These are phyloP conservation scores for Diddensiella transvaalensis DNA, from an alignment of 805 yeast genomes.

Conservation along the genomic window DNA sequence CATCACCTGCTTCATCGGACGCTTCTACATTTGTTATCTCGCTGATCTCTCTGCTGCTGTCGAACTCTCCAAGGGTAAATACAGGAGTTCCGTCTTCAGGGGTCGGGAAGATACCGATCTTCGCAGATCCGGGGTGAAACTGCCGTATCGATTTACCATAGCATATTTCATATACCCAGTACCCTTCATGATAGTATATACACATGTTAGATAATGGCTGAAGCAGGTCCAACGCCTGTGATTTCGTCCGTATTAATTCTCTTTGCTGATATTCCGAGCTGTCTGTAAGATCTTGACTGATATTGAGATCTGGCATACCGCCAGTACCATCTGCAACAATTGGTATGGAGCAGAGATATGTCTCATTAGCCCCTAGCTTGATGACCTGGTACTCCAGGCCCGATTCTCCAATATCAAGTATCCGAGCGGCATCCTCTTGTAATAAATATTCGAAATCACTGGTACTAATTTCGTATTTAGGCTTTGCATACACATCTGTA, in stretches of 20 bases:
- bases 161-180: constrained; percentile 55
- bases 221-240: constrained; percentile 14
- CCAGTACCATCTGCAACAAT: background rate
- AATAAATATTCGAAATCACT: constrained; percentile 2
- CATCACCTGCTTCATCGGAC: background rate
- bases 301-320: background rate
- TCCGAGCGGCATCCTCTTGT: constrained; percentile 3
- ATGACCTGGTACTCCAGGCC: constrained; percentile 9
- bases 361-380: constrained; percentile 12
- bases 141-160: constrained; percentile 48
- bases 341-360: constrained; percentile 24
- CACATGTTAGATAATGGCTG: constrained; percentile 24
- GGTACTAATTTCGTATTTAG: constrained; percentile 9
- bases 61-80: constrained; percentile 32
- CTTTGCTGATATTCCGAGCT: background rate
- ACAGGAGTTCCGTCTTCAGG: constrained; percentile 28
- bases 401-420: background rate
- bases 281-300: background rate
- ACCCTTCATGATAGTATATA: constrained; percentile 36
- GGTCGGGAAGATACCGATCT: constrained; percentile 14
- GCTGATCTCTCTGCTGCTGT: constrained; percentile 1
- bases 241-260: background rate
- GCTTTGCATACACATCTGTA: constrained; percentile 13
- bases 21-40: constrained; percentile 8
- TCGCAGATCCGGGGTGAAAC: constrained; percentile 36